These are phyloP conservation scores for Trypanosoma lewisi DNA, from an alignment of 208 protist genomes.

Conservation along the genomic window DNA sequence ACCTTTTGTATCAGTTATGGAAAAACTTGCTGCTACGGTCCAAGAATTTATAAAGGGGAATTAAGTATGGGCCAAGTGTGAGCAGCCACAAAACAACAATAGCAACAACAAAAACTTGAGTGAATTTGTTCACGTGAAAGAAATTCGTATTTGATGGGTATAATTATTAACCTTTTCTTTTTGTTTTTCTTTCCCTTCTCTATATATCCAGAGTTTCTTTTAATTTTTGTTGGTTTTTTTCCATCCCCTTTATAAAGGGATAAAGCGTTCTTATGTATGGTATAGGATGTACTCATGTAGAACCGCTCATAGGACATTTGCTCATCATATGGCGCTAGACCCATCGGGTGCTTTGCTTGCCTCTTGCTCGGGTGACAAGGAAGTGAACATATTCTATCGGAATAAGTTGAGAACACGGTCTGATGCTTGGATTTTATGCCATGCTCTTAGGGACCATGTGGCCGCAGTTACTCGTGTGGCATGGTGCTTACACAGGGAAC, in stretches of 20 bases:
- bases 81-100: background rate
- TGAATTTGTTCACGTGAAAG: background rate
- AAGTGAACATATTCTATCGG: constrained; percentile 77
- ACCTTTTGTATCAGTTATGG: constrained; percentile 48
- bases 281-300: constrained; percentile 40
- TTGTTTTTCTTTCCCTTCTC: constrained; percentile 5
- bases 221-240: constrained; percentile 26
- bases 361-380: constrained; percentile 86
- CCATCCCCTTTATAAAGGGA: background rate
- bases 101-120: background rate
- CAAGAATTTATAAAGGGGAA: constrained; percentile 20
- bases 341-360: constrained; percentile 74
- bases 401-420: constrained; percentile 14
- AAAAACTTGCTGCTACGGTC: constrained; percentile 59
- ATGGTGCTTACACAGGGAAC: constrained; percentile 84
- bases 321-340: constrained; percentile 82
- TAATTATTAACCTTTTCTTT: background rate
- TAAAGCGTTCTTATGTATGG: background rate
- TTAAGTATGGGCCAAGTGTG: background rate
- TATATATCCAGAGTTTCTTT: constrained; percentile 3
- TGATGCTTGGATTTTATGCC: constrained; percentile 59
- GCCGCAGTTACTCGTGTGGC: constrained; percentile 73
- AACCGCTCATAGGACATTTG: constrained; percentile 76
- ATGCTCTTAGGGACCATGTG: constrained; percentile 71
- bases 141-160: background rate